Evolutionary conservation across 169 alveolate species (phyloP).

Genomic region (Plasmodium vivax): DNA sequence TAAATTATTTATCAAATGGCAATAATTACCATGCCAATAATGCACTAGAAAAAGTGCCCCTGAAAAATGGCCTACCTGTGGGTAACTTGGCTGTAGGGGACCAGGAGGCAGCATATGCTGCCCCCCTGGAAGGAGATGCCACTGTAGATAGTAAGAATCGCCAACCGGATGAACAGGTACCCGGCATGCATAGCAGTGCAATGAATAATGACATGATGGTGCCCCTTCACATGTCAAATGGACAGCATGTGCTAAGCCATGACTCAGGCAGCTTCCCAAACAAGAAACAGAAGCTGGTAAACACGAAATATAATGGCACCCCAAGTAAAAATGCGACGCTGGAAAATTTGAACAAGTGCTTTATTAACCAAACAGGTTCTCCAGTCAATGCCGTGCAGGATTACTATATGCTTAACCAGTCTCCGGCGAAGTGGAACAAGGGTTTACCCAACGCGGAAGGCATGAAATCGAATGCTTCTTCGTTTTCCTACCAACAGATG

Average conservation of each 20-base stretch:
- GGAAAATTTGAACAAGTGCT: constrained; percentile 25
- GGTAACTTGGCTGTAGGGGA: background rate
- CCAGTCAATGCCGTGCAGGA: constrained; percentile 23
- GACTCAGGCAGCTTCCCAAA: constrained; percentile 11
- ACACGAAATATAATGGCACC: constrained; percentile 6
- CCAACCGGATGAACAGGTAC: background rate
- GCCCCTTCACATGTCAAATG: background rate
- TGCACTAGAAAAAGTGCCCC: background rate
- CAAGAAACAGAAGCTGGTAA: constrained; percentile 8
- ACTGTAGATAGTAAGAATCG: background rate
- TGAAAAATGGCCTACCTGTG: background rate
- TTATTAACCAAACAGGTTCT: background rate
- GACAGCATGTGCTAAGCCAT: constrained; percentile 8
- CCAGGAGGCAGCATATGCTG: background rate
- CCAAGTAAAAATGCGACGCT: constrained; percentile 18
- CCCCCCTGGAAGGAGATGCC: constrained; percentile 3
- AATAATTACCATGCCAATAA: background rate
- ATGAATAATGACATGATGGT: background rate
- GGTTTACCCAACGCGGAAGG: constrained; percentile 4
- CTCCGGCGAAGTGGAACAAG: constrained; percentile 34
- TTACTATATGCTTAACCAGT: constrained; percentile 3
- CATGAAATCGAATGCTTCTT: constrained; percentile 17
- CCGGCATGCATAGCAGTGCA: background rate
- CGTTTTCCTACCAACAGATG: constrained; percentile 11
- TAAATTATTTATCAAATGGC: constrained; percentile 15